Percentiles rank a stretch among this genome's conserved stretches.
phyloP scores from a whole-genome alignment of 2,329 filamentous ascomycete species.

The Ambrosiella cleistominuta region DNA sequence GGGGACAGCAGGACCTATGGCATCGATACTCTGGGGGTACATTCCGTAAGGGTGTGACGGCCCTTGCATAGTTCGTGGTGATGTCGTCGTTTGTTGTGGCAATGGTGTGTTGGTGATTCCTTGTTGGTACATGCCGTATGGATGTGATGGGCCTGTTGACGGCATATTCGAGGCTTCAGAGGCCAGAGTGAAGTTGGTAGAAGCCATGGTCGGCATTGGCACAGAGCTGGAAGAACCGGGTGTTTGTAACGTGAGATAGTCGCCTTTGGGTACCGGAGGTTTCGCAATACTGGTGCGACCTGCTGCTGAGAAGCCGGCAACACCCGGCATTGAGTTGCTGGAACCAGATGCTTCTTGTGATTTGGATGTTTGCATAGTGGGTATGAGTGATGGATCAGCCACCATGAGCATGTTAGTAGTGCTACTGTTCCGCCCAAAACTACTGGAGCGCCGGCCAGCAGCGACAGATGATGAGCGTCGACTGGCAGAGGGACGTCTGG shows the following conservation, averaged over 20 bases:
- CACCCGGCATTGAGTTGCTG: background rate
- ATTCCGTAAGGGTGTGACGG: slow-evolving; percentile 74
- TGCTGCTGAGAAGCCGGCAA: background rate
- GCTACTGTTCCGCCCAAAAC: background rate
- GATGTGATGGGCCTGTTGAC: slow-evolving; percentile 11
- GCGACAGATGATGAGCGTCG: background rate
- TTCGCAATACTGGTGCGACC: slow-evolving; percentile 6
- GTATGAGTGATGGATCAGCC: background rate
- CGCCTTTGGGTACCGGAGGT: slow-evolving; percentile 4
- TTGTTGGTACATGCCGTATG: slow-evolving; percentile 13
- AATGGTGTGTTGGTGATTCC: slow-evolving; percentile 7
- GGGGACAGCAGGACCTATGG: slow-evolving; percentile 43
- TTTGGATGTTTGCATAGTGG: background rate
- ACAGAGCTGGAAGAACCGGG: background rate
- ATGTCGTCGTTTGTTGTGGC: background rate
- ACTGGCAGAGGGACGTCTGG: background rate
- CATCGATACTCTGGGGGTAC: slow-evolving; percentile 65
- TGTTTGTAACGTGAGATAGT: slow-evolving; percentile 6
- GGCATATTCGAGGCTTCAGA: slow-evolving; percentile 7
- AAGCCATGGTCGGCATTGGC: slow-evolving; percentile 1
- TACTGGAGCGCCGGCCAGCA: background rate
- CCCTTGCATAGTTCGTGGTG: slow-evolving; percentile 21
- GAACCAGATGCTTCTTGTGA: background rate
- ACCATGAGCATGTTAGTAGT: background rate
- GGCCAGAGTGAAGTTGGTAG: slow-evolving; percentile 7